phyloP scores from a whole-genome alignment of 345 rosid species.

The Acer negundo region DNA sequence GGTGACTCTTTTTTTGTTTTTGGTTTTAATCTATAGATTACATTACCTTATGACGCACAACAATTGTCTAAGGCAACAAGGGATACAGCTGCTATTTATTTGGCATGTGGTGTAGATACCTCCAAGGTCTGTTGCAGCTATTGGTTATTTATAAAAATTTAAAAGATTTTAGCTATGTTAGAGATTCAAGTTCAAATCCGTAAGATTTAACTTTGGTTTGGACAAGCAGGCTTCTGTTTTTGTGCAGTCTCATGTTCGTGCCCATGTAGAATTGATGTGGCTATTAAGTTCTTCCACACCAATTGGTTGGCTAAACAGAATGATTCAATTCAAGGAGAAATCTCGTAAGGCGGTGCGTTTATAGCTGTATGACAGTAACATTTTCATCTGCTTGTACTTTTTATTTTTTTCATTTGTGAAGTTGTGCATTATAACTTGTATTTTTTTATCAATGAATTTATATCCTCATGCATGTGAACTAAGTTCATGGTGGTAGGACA shows the following conservation, averaged over 20 bases:
- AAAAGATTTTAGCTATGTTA: not conserved
- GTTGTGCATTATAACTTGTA: not conserved
- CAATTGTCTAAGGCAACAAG: slow-evolving; percentile 71
- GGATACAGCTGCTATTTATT: slow-evolving; percentile 84
- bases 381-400: not conserved
- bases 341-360: slow-evolving; percentile 75
- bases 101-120: slow-evolving; percentile 88
- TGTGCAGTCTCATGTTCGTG: slow-evolving; percentile 86
- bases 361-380: slow-evolving; percentile 24
- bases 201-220: slow-evolving; percentile 16
- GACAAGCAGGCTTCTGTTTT: slow-evolving; percentile 80
- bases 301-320: slow-evolving; percentile 83
- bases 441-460: not conserved
- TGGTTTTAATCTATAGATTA: slow-evolving; percentile 50
- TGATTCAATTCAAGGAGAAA: slow-evolving; percentile 97
- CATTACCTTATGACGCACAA: slow-evolving; percentile 70
- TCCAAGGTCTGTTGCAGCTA: slow-evolving; percentile 51
- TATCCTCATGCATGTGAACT: slow-evolving; percentile 9
- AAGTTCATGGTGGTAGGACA: not conserved
- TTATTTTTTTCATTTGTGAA: not conserved
- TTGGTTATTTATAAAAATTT: slow-evolving; percentile 14
- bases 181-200: not conserved
- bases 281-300: slow-evolving; percentile 81
- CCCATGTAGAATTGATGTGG: slow-evolving; percentile 86
- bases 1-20: not conserved